Percentiles rank a stretch among this genome's conserved stretches.
Conservation (phyloP, 768 basidiomycete species). For the Leccinum uliginosum region DNA sequence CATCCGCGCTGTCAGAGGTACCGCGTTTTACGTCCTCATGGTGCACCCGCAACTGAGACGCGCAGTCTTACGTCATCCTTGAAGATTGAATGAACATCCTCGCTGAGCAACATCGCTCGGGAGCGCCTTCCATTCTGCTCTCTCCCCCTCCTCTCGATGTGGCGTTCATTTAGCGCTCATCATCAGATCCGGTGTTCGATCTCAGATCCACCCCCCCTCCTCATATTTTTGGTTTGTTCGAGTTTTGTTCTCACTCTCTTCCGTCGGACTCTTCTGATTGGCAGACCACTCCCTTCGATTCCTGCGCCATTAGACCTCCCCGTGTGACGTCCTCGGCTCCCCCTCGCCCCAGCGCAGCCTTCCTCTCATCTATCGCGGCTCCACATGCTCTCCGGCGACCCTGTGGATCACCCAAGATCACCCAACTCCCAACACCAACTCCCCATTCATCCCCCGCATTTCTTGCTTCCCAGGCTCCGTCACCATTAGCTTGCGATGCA, state of each 20-base stretch:
- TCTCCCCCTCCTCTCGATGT: not conserved
- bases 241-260: conserved; percentile 5
- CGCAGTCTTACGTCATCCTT: conserved; percentile 6
- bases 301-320: not conserved
- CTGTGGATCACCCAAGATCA: not conserved
- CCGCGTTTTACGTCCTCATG: conserved; percentile 19
- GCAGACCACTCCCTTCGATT: not conserved
- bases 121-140: conserved; percentile 12
- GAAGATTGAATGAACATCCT: conserved; percentile 7
- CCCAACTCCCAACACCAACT: not conserved
- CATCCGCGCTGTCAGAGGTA: conserved; percentile 13
- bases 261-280: conserved; percentile 10
- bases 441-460: not conserved
- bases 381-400: not conserved
- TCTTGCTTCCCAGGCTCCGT: not conserved
- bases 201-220: conserved; percentile 6
- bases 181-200: conserved; percentile 15
- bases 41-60: conserved; percentile 8
- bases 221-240: conserved; percentile 9
- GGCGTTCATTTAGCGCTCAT: conserved; percentile 1
- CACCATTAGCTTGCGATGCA: not conserved
- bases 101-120: conserved; percentile 15
- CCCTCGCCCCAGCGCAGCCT: not conserved
- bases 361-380: not conserved
- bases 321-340: not conserved